Evolutionary conservation across 1,139 yeast species (phyloP), one percentile per base, ranked within the genome.

Genomic region (Pichia sp.): DNA sequence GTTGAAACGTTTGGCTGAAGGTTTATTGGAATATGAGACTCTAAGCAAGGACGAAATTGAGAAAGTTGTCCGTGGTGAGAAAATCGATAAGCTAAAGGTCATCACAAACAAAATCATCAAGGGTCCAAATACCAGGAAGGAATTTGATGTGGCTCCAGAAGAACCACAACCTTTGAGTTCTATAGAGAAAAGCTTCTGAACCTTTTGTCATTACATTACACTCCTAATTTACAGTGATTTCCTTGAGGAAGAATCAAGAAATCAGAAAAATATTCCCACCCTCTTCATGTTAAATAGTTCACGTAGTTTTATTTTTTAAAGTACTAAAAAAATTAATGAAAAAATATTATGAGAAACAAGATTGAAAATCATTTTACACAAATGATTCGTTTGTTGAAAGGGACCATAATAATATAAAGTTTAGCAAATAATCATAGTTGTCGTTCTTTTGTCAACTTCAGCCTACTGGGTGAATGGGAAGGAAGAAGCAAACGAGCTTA

Each of bases 1-100:
- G 68, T 77, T 95, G 61, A 83, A 85, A 66, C 76, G 97, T 62
- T 75, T 95, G 58, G 99, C 99, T 0, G 88, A 87, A 67, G 99
- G 97, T 2, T 78, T 95, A 58, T 76, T 95, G 59, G 97, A 93
- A 70, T 95, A 90, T 70, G 99, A 95, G 73, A 95, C 99, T 0
- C 77, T 95, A 61, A 93, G 87, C 46, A 85, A 85, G 59, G 95
- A 85, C 34, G 99, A 95, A 68, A 93, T 93, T 76, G 95, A 87
- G 64, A 82, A 80, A 64, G 80, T 93, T 49, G 90, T 89, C 42
- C 76, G 75, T 55, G 99, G 99, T 34, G 90, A 87, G 65, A 67
- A 78, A 45, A 74, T 91, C 48, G 78, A 76, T 60, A 85, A 86
- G 69, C 78, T 80, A 46, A 86, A 82, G 68, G 79, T 78, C 13